Evolutionary conservation across 306 rosid genomes (phyloP), one percentile per base, ranked within the genome.

Genomic region (Adenanthera pavonina): DNA sequence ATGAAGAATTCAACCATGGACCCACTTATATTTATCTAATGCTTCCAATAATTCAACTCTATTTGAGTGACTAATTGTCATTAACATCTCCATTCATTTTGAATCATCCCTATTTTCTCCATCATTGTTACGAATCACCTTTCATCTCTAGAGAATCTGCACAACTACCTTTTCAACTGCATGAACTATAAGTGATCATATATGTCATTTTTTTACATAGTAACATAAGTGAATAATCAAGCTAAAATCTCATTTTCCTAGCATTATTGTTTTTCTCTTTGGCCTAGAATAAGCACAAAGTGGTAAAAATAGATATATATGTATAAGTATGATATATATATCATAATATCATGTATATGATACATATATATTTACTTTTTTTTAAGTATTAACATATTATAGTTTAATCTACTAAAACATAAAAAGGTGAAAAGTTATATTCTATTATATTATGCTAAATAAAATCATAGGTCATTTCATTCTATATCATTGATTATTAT

Each of bases 1-100:
- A 79, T 75, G 53, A 70, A 73, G 7, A 78, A 69, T 15, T 51
- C 67, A 44, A 78, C 54, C 30, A 33, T 3, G 79, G 87, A 73
- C 88, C 94, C 85, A 78, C 85, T 59, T 38, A 44, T 35, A 43
- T 43, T 73, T 17, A 49, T 72, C 9, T 15, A 49, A 2, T 30
- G 0, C 3, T 6, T 25, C n/a, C 38, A 81, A 81, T 78, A 75
- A 80, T 84, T 76, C 38, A 33, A 38, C 33, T 49, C 25, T 59
- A 19, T 56, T 77, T 12, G 33, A 19, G 25, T 16, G 5, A 1
- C 47, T 2, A 36, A 79, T 79, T 79, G 30, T 25, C 57, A 65
- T 47, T 52, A 62, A 41, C 67, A 16, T 70, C 38, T 54, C 36
- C 41, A 6, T 14, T 25, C 30, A 1, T 7, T 10, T 20, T 59